Evolutionary conservation across 805 yeast species (phyloP).

Genomic region (Cyberlindnera bimundalis): DNA sequence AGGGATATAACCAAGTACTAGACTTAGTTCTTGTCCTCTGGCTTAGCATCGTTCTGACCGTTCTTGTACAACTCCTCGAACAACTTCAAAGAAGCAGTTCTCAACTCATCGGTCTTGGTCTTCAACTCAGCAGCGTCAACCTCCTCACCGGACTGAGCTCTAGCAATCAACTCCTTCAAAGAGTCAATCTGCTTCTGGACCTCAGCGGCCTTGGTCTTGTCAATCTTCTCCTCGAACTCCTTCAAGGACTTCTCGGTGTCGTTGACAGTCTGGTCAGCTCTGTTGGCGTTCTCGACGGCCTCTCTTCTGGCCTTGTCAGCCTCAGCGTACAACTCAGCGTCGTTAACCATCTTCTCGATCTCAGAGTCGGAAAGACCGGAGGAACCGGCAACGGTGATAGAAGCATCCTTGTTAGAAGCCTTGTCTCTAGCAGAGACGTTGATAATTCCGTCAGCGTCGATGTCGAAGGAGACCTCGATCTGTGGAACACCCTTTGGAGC

Average conservation of each 20-base stretch:
- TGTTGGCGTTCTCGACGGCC: slow-evolving; percentile 75
- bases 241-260: slow-evolving; percentile 84
- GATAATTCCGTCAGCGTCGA: slow-evolving; percentile 80
- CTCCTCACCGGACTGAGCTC: slow-evolving; percentile 62
- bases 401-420: slow-evolving; percentile 77
- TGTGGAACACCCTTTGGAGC: slow-evolving; percentile 82
- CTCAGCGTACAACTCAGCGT: slow-evolving; percentile 57
- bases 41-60: slow-evolving; percentile 24
- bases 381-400: slow-evolving; percentile 60
- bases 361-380: slow-evolving; percentile 62
- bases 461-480: slow-evolving; percentile 69
- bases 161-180: slow-evolving; percentile 69
- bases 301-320: slow-evolving; percentile 54
- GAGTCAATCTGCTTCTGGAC: slow-evolving; percentile 40
- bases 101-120: slow-evolving; percentile 78
- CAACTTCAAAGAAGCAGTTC: slow-evolving; percentile 71
- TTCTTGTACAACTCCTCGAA: slow-evolving; percentile 48
- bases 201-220: slow-evolving; percentile 50
- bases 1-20: neutral
- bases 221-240: slow-evolving; percentile 67
- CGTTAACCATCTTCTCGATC: slow-evolving; percentile 56
- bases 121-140: slow-evolving; percentile 61
- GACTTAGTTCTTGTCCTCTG: slow-evolving; percentile 23
- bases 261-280: slow-evolving; percentile 73
- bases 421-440: slow-evolving; percentile 82